Conservation (phyloP, 495 filamentous ascomycete species). For the Podospora appendiculata region DNA sequence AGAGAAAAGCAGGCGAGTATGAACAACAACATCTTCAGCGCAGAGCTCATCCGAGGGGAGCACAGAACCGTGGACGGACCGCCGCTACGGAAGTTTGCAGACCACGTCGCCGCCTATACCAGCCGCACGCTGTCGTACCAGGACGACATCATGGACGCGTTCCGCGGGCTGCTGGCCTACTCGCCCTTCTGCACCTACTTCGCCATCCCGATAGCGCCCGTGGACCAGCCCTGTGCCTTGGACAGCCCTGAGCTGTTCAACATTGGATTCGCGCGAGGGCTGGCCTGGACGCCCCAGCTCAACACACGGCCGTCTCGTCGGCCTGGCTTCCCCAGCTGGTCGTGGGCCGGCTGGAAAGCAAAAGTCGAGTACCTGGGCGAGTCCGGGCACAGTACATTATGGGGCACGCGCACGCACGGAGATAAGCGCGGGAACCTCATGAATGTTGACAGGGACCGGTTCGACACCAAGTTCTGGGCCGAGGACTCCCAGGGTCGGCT, state of each 20-base stretch:
- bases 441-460: background rate
- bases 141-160: constrained; percentile 1
- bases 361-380: background rate
- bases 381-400: background rate
- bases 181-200: background rate
- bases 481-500: background rate
- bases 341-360: background rate
- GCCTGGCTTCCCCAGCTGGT: background rate
- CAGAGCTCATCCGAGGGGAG: background rate
- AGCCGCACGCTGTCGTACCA: background rate
- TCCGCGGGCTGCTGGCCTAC: background rate
- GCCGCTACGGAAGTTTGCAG: background rate
- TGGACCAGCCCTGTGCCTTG: background rate
- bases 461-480: background rate
- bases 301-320: background rate
- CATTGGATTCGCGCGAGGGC: background rate
- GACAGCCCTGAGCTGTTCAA: background rate
- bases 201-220: background rate
- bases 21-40: background rate
- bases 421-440: background rate
- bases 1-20: background rate
- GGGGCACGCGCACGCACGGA: background rate
- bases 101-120: background rate
- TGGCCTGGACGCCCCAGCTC: background rate
- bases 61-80: background rate